A percentile compares a stretch with the other conserved stretches of the same genome.
These are phyloP conservation scores for Megacollybia platyphylla DNA, from an alignment of 1,284 basidiomycete species.

Conservation along the genomic window DNA sequence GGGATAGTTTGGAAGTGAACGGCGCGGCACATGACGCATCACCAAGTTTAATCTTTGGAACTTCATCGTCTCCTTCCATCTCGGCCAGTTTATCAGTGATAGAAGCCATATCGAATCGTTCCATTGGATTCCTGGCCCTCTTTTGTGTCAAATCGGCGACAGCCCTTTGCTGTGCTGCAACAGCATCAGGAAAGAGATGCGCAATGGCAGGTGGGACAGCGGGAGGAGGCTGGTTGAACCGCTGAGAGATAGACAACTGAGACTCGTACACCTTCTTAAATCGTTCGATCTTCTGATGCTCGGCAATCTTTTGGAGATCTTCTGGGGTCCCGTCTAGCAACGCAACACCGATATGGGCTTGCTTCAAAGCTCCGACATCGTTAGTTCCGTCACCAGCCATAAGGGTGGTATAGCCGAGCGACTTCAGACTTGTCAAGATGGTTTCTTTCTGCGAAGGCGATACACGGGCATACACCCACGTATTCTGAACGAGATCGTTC, in stretches of 20 bases:
- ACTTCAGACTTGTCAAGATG: constrained; percentile 81
- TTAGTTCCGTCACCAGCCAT: constrained; percentile 98
- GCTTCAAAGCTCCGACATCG: constrained; percentile 92
- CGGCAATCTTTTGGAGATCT: constrained; percentile 86
- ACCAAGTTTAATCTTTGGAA: constrained; percentile 93
- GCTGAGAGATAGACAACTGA: constrained; percentile 77
- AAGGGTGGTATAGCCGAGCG: constrained; percentile 79
- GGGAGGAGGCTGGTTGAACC: constrained; percentile 87
- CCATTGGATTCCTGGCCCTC: constrained; percentile 75
- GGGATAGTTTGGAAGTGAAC: constrained; percentile 90
- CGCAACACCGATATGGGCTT: constrained; percentile 91
- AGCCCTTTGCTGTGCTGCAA: constrained; percentile 78
- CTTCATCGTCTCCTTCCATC: constrained; percentile 86
- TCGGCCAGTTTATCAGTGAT: constrained; percentile 87
- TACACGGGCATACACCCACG: constrained; percentile 94
- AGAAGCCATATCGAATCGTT: constrained; percentile 80
- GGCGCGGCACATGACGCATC: constrained; percentile 95
- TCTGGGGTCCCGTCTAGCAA: constrained; percentile 84
- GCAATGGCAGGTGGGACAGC: constrained; percentile 79
- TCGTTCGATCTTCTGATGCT: constrained; percentile 79
- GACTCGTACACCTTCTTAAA: constrained; percentile 94
- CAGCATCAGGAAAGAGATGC: constrained; percentile 77
- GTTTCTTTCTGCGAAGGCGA: constrained; percentile 92
- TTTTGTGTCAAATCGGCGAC: constrained; percentile 50
- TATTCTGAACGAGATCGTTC: constrained; percentile 77